Evolutionary conservation across 1,139 yeast genomes (phyloP), one percentile per base, ranked within the genome.

Genomic region (Saccharomycopsis hybrid): DNA sequence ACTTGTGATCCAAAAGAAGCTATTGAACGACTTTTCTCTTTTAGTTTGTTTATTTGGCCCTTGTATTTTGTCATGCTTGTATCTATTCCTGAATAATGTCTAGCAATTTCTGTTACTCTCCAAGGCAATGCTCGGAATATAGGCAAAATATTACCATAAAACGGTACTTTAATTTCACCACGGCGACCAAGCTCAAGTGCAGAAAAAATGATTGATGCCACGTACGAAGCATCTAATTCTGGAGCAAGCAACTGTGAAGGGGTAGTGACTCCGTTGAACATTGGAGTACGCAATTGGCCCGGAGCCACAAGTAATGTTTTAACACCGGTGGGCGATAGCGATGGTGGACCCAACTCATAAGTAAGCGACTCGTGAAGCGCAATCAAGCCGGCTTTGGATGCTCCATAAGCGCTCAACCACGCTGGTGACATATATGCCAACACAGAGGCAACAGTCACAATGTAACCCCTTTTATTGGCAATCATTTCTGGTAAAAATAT

Each of bases 361-460:
- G 88, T 80, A 40, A 90, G 68, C 0, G 92, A 81, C 61, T 87
- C 95, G 62, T 90, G 97, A 44, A 89, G 67, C 0, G 94, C 89
- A 48, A 90, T 76, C 32, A 87, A 65, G 0, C 95, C 97, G 0
- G 95, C 83, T 64, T 90, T 90, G 5, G 95, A 78, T 0, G 97
- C 96, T 0, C 96, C 96, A 60, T 90, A 90, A 0, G 86, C 86
- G 57, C 85, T 77, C 51, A 87, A 69, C 35, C 82, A 70, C 4
- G 96, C 92, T 0, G 97, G 97, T 0, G 95, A 77, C 72, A 85
- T 73, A 56, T 84, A 82, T 0, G 96, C 97, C 51, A 90, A 69
- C 0, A 87, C 87, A 0, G 96, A 86, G 0, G 92, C 88, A 36
- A 90, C 70, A 2, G 90, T 85, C 31, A 90, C 79, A 18, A 92